Evolutionary conservation across 2,329 filamentous ascomycete genomes (phyloP).

Genomic region (Penicillium concentricum): DNA sequence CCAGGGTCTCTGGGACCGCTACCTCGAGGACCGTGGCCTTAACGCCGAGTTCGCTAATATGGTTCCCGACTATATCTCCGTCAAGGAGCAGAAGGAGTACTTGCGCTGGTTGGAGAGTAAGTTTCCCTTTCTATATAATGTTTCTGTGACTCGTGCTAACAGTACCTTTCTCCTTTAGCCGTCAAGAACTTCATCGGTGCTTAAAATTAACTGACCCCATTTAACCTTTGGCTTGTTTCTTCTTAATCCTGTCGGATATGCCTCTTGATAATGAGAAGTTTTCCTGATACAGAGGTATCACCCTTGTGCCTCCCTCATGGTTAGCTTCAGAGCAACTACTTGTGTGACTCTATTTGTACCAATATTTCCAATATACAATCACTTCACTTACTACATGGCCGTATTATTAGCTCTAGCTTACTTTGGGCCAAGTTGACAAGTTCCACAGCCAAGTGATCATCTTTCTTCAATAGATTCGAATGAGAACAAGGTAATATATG

Average conservation of each 20-base stretch:
- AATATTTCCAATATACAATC: conserved; percentile 10
- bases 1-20: conserved; percentile 86
- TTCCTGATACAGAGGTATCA: background rate
- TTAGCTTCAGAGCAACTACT: background rate
- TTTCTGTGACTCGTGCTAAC: conserved; percentile 2
- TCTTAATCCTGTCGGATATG: conserved; percentile 21
- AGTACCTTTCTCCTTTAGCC: conserved; percentile 45
- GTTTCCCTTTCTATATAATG: conserved; percentile 22
- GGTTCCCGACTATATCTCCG: conserved; percentile 92
- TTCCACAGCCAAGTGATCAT: background rate
- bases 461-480: background rate
- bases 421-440: no score
- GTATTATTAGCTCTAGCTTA: background rate
- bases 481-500: background rate
- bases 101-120: conserved; percentile 76
- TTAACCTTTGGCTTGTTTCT: conserved; percentile 33
- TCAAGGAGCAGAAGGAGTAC: conserved; percentile 99
- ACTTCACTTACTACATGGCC: background rate
- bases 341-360: conserved; percentile 7
- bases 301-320: conserved; percentile 35
- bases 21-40: conserved; percentile 91
- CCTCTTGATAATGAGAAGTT: background rate
- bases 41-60: conserved; percentile 84
- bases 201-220: conserved; percentile 45
- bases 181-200: conserved; percentile 83